phyloP scores from a whole-genome alignment of 768 basidiomycete genomes.

The Tylopilus subfusipes region DNA sequence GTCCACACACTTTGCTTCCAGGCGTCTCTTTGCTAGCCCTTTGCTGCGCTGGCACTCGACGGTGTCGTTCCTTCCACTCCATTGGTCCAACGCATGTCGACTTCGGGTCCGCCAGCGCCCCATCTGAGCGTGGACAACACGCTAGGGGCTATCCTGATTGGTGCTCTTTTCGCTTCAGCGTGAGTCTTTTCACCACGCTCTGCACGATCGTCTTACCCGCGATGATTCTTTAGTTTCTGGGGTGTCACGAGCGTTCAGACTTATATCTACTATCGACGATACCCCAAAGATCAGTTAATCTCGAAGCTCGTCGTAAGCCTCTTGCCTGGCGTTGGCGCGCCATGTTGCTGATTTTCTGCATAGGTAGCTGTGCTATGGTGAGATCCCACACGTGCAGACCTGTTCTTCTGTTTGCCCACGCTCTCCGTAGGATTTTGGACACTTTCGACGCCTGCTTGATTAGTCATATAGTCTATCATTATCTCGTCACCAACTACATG shows the following conservation, averaged over 20 bases:
- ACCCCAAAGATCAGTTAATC: slow-evolving; percentile 29
- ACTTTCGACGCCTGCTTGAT: slow-evolving; percentile 53
- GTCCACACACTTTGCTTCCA: too few species aligned
- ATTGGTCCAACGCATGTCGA: slow-evolving; percentile 7
- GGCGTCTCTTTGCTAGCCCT: not conserved
- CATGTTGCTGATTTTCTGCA: slow-evolving; percentile 31
- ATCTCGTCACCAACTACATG: slow-evolving; percentile 53
- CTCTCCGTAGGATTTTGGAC: slow-evolving; percentile 39
- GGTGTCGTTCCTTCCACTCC: not conserved
- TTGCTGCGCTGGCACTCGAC: not conserved
- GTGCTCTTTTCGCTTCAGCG: slow-evolving; percentile 52
- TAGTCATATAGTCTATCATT: slow-evolving; percentile 55
- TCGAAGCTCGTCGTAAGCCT: slow-evolving; percentile 40
- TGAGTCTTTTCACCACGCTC: slow-evolving; percentile 26
- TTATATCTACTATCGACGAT: slow-evolving; percentile 46
- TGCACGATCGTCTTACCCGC: not conserved
- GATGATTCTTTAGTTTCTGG: slow-evolving; percentile 42
- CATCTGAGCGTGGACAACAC: slow-evolving; percentile 41
- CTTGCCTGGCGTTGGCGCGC: not conserved
- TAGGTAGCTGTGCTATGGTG: slow-evolving; percentile 23
- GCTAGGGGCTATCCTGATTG: slow-evolving; percentile 53
- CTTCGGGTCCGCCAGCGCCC: not conserved
- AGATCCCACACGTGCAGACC: too few species aligned
- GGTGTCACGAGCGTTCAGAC: slow-evolving; percentile 55
- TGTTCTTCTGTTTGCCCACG: not conserved